A percentile compares a stretch with the other conserved stretches of the same genome.
These are phyloP conservation scores for Colletotrichum spinosum DNA, from an alignment of 2,329 filamentous ascomycete genomes.

Conservation along the genomic window DNA sequence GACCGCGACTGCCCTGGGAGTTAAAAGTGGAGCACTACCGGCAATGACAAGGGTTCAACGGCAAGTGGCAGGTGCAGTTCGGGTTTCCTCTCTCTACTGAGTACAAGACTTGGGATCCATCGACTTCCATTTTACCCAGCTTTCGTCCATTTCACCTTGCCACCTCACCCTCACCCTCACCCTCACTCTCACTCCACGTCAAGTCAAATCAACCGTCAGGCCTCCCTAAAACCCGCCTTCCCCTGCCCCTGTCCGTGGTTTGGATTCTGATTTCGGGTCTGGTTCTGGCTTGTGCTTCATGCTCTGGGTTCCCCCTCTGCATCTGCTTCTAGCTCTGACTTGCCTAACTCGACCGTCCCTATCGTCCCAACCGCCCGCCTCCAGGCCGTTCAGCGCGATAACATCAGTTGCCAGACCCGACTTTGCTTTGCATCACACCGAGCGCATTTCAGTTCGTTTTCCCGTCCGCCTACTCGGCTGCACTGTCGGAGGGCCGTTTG, in stretches of 20 bases:
- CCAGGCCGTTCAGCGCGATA: too few species aligned
- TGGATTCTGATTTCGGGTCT: slow-evolving; percentile 2
- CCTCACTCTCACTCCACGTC: too few species aligned
- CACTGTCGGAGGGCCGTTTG: too few species aligned
- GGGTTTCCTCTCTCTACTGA: slow-evolving; percentile 1
- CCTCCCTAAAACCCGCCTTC: slow-evolving; percentile 6
- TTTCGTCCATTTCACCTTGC: too few species aligned
- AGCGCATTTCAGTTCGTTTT: too few species aligned
- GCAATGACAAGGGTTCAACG: slow-evolving; percentile 20
- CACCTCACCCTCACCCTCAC: too few species aligned
- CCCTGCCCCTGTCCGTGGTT: slow-evolving; percentile 22
- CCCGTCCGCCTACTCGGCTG: too few species aligned
- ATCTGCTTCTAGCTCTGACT: background rate
- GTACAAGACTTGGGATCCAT: slow-evolving; percentile 3
- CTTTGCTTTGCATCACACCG: too few species aligned
- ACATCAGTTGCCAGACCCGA: too few species aligned
- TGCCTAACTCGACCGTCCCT: background rate
- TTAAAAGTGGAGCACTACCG: background rate
- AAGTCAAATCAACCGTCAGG: too few species aligned
- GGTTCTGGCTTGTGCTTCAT: background rate
- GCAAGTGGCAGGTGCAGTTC: slow-evolving; percentile 21
- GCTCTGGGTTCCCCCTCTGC: background rate
- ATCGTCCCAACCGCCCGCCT: too few species aligned
- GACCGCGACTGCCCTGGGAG: slow-evolving; percentile 4
- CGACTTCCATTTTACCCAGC: background rate